These are phyloP conservation scores for Colletotrichum sublineola DNA, from an alignment of 2,329 filamentous ascomycete genomes.

Conservation along the genomic window DNA sequence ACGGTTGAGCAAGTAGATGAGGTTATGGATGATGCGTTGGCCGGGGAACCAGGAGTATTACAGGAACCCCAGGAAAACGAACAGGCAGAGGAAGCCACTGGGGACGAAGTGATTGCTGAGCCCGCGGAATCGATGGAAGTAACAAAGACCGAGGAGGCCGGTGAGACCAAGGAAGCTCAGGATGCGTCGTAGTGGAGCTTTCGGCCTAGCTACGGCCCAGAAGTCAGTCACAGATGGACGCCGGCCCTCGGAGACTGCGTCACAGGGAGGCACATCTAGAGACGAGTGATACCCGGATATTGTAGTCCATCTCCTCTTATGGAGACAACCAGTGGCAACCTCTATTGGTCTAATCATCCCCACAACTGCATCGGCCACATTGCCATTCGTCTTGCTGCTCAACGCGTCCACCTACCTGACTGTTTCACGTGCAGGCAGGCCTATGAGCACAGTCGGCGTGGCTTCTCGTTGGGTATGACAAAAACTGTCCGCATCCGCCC, in stretches of 20 bases:
- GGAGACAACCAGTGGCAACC: not conserved
- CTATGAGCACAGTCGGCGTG: not conserved
- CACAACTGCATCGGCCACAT: not conserved
- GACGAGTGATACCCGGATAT: constrained; percentile 36
- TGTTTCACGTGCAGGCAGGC: not conserved
- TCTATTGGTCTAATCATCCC: not conserved
- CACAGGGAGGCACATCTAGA: not conserved
- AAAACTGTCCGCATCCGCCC: not conserved
- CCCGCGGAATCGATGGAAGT: not conserved
- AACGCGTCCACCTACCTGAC: not conserved
- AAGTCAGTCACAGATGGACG: not conserved
- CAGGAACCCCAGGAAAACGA: constrained; percentile 3
- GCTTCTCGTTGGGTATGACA: not conserved
- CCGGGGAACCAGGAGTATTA: not conserved
- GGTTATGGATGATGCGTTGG: constrained; percentile 31
- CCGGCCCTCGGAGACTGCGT: not conserved
- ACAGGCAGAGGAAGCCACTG: not conserved
- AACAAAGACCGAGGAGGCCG: constrained; percentile 3
- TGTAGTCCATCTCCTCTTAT: not conserved
- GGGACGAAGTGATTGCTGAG: not conserved
- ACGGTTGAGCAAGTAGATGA: constrained; percentile 12
- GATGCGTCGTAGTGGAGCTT: constrained; percentile 5
- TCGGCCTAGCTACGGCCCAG: not conserved
- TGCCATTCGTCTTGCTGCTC: not conserved
- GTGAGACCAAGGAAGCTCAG: not conserved